Base-by-base conservation (phyloP, 768 basidiomycete species). In the Artomyces pyxidatus region DNA sequence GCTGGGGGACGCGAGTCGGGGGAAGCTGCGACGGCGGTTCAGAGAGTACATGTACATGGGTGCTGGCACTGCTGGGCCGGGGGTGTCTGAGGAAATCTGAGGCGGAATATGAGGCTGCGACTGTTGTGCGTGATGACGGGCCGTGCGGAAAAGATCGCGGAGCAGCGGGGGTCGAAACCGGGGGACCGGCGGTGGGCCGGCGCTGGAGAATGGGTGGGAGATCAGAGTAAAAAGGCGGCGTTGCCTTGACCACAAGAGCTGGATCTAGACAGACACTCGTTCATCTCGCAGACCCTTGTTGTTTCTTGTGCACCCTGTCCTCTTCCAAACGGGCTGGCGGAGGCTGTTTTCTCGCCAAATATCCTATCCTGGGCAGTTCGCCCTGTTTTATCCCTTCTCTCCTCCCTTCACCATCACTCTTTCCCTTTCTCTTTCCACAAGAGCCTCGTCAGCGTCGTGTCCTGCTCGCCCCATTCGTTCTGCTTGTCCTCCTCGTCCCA, bases 11-110 rank as follows among this genome's bases (percentile, higher is more conserved):
- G 61, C 65, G 35, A 70, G 73, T 62, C 67, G 75, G 58, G 65
- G 61, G 60, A 74, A 71, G 65, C 61, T 88, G 61, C 78, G 84
- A 64, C 72, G 71, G 61, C 66, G 68, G 65, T 94, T 90, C 67
- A 71, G 70, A 59, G 64, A 71, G 63, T 81, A 80, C 65, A 91
- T 95, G 90, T 90, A 79, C 63, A 72, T 83, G 64, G 77, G 73
- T 22, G 35, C 10, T 19, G 45, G 27, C 19, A 50, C 66, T 67
- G 44, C 53, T 62, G 53, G 63, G 63, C 57, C 64, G 52, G 35
- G 57, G 58, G 49, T 32, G 48, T 39, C 22, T 22, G 30, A 51
- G 23, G 17, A 49, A 6, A 9, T 25, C 12, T 45, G 50, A 54
- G 45, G 38, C 47, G 11, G 40, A 22, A 32, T 29, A 44, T 22